These are phyloP conservation scores for Amanita subjunquillea DNA, from an alignment of 768 basidiomycete species.

Conservation along the genomic window DNA sequence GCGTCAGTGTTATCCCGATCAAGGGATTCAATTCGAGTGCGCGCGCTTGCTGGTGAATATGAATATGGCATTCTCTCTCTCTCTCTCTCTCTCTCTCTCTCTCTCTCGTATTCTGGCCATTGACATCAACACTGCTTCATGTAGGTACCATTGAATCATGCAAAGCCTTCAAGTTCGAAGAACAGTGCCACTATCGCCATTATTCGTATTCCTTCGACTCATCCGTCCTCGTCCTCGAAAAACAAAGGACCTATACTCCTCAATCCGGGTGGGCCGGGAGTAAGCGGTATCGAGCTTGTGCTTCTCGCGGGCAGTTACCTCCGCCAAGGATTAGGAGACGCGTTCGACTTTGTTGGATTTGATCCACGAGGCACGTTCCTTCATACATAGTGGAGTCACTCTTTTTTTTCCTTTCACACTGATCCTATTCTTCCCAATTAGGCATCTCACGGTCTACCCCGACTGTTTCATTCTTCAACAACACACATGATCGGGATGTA, in stretches of 20 bases:
- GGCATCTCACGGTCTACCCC: background rate
- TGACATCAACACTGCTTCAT: conserved; percentile 6
- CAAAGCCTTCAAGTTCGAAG: conserved; percentile 20
- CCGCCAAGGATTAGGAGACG: conserved; percentile 23
- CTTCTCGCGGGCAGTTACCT: conserved; percentile 15
- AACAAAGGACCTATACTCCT: conserved; percentile 27
- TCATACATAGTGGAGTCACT: background rate
- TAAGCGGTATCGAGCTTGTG: conserved; percentile 20
- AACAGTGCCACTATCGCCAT: conserved; percentile 30
- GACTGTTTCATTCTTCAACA: background rate
- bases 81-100: too few relatives aligned
- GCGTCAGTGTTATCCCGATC: too few relatives aligned
- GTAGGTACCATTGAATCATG: conserved; percentile 36
- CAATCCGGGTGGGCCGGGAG: conserved; percentile 28
- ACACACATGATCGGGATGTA: background rate
- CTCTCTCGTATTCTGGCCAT: background rate
- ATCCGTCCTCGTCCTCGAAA: conserved; percentile 13
- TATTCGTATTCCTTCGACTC: conserved; percentile 25
- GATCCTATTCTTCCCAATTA: too few relatives aligned
- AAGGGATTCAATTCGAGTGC: too few relatives aligned
- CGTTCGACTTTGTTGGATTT: conserved; percentile 36
- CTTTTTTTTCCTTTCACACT: background rate
- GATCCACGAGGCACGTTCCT: conserved; percentile 22
- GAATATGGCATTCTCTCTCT: too few relatives aligned
- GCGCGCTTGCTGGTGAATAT: too few relatives aligned